Percentiles rank a stretch among this genome's conserved stretches.
phyloP scores from a whole-genome alignment of 345 rosid genomes.

The Euclidium syriacum region DNA sequence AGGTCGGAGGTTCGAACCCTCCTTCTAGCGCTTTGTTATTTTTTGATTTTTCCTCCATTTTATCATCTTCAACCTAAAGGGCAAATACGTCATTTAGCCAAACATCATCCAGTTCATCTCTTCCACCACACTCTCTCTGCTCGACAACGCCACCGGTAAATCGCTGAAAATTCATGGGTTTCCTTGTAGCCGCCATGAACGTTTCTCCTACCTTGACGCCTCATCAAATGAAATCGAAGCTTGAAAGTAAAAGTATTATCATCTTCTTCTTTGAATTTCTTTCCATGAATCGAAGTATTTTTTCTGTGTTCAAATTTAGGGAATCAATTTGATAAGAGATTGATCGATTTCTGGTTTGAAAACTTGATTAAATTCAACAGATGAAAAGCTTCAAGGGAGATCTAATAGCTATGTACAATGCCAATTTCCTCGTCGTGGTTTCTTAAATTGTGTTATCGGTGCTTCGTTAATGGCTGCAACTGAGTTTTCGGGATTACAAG shows the following conservation, averaged over 20 bases:
- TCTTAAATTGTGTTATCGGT: constrained; percentile 18
- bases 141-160: no score
- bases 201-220: constrained; percentile 9
- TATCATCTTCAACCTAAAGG: background rate
- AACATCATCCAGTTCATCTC: constrained; percentile 7
- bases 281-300: background rate
- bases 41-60: no score
- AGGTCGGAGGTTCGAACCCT: constrained; percentile 83
- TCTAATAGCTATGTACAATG: background rate
- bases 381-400: constrained; percentile 22
- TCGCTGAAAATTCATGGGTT: constrained; percentile 20
- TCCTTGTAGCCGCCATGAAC: constrained; percentile 16
- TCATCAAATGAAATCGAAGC: constrained; percentile 15
- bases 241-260: background rate
- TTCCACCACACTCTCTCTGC: background rate
- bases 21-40: constrained; percentile 56
- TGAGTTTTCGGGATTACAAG: constrained; percentile 6
- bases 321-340: background rate
- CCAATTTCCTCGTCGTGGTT: constrained; percentile 25
- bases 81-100: constrained; percentile 6
- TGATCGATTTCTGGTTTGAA: background rate
- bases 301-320: background rate
- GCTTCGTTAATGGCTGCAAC: constrained; percentile 9
- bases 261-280: background rate
- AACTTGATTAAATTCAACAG: background rate